Evolutionary conservation across 1,139 yeast species (phyloP).

Genomic region (Saccharomyces hybrid): DNA sequence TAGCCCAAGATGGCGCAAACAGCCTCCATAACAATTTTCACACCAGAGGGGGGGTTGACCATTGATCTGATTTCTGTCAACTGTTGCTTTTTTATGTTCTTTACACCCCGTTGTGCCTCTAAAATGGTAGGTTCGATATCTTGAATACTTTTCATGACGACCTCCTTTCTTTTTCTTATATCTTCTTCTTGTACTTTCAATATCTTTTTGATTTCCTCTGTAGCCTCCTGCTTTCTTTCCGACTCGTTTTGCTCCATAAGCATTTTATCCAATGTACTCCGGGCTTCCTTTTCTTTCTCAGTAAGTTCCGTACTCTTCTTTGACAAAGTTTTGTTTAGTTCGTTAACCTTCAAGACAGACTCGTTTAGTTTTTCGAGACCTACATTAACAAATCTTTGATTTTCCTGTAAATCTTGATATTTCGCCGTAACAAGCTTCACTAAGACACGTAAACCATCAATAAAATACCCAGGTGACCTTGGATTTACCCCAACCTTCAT

Average conservation of each 20-base stretch:
- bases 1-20: slow-evolving; percentile 78
- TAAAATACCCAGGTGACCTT: slow-evolving; percentile 49
- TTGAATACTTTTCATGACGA: slow-evolving; percentile 57
- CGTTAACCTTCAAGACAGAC: slow-evolving; percentile 66
- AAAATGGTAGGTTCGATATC: slow-evolving; percentile 76
- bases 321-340: slow-evolving; percentile 47
- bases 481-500: slow-evolving; percentile 2
- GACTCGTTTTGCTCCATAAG: slow-evolving; percentile 88
- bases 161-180: slow-evolving; percentile 46
- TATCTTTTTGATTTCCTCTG: slow-evolving; percentile 66
- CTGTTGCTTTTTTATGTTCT: slow-evolving; percentile 86
- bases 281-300: slow-evolving; percentile 61
- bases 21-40: slow-evolving; percentile 78
- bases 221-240: slow-evolving; percentile 81
- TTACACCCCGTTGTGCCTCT: slow-evolving; percentile 82
- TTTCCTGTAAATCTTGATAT: slow-evolving; percentile 48
- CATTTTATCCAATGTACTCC: slow-evolving; percentile 64
- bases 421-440: slow-evolving; percentile 37
- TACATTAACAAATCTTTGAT: slow-evolving; percentile 60
- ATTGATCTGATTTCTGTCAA: slow-evolving; percentile 82
- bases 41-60: slow-evolving; percentile 86
- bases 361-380: slow-evolving; percentile 75
- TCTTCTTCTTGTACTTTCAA: slow-evolving; percentile 59
- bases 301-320: slow-evolving; percentile 44
- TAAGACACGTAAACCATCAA: slow-evolving; percentile 48